Evolutionary conservation across 768 basidiomycete genomes (phyloP), one percentile per base, ranked within the genome.

Genomic region (Heimioporus sp.): DNA sequence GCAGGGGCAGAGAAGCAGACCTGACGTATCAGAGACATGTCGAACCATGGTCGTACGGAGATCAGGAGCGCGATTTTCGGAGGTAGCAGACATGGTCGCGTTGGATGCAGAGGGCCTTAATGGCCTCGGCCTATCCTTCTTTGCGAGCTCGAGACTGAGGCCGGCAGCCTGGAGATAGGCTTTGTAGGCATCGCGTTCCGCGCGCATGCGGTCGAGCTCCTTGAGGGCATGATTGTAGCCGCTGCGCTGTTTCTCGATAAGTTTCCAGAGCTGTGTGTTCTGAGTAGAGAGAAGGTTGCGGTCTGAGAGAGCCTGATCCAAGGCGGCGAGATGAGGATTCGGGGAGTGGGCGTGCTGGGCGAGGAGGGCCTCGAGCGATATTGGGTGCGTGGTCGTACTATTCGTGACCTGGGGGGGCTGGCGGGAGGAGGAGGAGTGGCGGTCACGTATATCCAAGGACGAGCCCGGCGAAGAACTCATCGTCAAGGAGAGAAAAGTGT

Each of bases 261-360:
- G 80, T 69, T 94, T 95, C 94, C 94, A 96, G 19, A 96, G 82
- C 72, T 95, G 92, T 15, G 85, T 73, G 66, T 96, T 96, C 74
- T 96, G 93, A 5, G 82, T 71, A 11, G 87, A 81, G 45, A 94
- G 81, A 37, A 74, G 70, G 63, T 95, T 96, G 57, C 93, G 82
- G 62, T 98, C 94, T 15, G 77, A 76, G 24, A 96, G 75, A 9
- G 85, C 82, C 52, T 84, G 80, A 21, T 92, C 90, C 28, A 96
- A 78, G 4, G 93, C 92, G 34, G 67, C 71, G 39, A 68, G 66
- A 40, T 58, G 76, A 37, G 84, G 84, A 69, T 85, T 80, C 43
- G 76, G 66, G 1, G 80, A 71, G 19, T 68, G 61, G 7, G 80
- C 75, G 59, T 90, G 78, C 24, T 76, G 68, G 39, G 76, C 69